A percentile compares a stretch with the other conserved stretches of the same genome.
phyloP scores from a whole-genome alignment of 2,329 filamentous ascomycete genomes.

The Ophiocordyceps robertsii region DNA sequence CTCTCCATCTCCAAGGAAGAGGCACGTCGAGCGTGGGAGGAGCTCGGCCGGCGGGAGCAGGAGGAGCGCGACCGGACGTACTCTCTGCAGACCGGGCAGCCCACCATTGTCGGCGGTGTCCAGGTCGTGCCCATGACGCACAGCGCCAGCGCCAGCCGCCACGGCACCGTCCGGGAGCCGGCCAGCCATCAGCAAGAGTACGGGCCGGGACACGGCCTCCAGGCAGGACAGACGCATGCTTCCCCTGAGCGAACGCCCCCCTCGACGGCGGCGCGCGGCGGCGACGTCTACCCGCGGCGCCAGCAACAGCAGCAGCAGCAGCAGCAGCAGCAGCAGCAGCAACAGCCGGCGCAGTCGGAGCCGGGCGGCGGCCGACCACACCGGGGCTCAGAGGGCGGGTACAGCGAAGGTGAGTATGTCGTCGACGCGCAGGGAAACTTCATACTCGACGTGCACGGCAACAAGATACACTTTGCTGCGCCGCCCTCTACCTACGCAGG shows the following conservation, averaged over 20 bases:
- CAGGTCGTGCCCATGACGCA: constrained; percentile 90
- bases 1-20: constrained; percentile 92
- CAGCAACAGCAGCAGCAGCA: constrained; percentile 6
- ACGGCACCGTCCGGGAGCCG: constrained; percentile 28
- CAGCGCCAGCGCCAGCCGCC: constrained; percentile 42
- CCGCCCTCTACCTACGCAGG: constrained; percentile 28
- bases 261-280: constrained; percentile 12
- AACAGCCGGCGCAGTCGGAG: constrained; percentile 3
- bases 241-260: constrained; percentile 26
- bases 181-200: constrained; percentile 16
- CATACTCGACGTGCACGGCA: constrained; percentile 46
- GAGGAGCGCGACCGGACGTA: constrained; percentile 79
- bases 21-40: constrained; percentile 91
- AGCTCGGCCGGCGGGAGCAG: constrained; percentile 83
- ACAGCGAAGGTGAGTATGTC: constrained; percentile 60
- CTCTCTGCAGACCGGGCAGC: constrained; percentile 75
- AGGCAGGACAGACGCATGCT: constrained; percentile 25
- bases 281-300: constrained; percentile 4
- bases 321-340: constrained; percentile 4
- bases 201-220: constrained; percentile 13
- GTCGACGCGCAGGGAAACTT: constrained; percentile 49
- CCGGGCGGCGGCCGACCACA: constrained; percentile 7
- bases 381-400: constrained; percentile 43
- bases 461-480: constrained; percentile 39
- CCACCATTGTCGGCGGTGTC: constrained; percentile 82